Conservation (phyloP, 345 rosid species). For the Aquilaria malaccensis region DNA sequence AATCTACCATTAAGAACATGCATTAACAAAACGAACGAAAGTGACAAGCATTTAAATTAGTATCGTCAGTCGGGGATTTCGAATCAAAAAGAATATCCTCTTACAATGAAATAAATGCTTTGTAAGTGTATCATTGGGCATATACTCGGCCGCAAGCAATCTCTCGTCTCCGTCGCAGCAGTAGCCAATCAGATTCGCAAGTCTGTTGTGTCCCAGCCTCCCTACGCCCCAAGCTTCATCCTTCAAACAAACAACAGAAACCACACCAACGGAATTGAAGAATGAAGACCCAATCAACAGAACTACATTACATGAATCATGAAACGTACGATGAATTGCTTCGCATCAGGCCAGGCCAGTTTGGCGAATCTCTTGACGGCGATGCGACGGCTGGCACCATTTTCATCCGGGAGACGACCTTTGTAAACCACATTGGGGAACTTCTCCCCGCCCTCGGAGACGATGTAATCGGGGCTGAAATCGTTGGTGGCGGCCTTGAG, state of each 20-base stretch:
- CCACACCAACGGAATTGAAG: not conserved
- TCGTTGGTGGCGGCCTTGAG: slow-evolving; percentile 77
- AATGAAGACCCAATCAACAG: slow-evolving; percentile 18
- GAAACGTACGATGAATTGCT: slow-evolving; percentile 63
- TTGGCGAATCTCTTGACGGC: slow-evolving; percentile 77
- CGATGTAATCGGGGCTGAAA: slow-evolving; percentile 64
- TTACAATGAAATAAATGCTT: slow-evolving; percentile 91
- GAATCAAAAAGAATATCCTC: slow-evolving; percentile 7
- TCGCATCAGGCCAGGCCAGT: slow-evolving; percentile 87
- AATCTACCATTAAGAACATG: no score
- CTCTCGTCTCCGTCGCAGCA: slow-evolving; percentile 97
- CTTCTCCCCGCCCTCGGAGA: slow-evolving; percentile 71
- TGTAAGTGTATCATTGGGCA: slow-evolving; percentile 80
- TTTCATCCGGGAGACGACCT: slow-evolving; percentile 45
- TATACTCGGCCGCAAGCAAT: slow-evolving; percentile 78
- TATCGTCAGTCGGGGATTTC: no score
- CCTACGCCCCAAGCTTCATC: slow-evolving; percentile 84
- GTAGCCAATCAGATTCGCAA: slow-evolving; percentile 88
- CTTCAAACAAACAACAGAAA: slow-evolving; percentile 20
- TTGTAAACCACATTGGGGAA: slow-evolving; percentile 76
- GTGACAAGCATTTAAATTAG: no score
- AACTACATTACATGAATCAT: not conserved
- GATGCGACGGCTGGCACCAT: slow-evolving; percentile 43
- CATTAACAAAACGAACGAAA: no score
- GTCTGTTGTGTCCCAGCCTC: slow-evolving; percentile 56